phyloP scores from a whole-genome alignment of 352 stramenopile species.

The Aphanomyces invadans region DNA sequence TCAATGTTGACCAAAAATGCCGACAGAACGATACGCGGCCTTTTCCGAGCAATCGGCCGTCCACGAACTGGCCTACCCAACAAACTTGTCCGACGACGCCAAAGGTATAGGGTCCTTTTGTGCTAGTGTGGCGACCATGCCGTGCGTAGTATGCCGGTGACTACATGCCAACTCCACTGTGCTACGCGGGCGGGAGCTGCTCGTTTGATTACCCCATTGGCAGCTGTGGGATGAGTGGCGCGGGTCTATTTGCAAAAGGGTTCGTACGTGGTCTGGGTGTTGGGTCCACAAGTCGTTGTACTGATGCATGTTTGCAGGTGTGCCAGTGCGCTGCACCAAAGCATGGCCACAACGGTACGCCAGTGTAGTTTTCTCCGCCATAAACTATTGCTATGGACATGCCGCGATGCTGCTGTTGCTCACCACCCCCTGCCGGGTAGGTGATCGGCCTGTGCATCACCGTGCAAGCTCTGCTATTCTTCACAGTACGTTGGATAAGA shows the following conservation, averaged over 20 bases:
- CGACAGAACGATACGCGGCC: constrained; percentile 18
- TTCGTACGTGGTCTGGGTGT: not conserved
- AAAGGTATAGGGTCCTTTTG: not conserved
- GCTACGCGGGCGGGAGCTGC: constrained; percentile 8
- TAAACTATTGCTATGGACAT: too few relatives aligned
- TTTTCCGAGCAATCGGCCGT: constrained; percentile 4
- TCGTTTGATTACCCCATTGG: constrained; percentile 23
- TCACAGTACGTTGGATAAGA: not conserved
- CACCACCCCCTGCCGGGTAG: too few relatives aligned
- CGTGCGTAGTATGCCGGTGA: not conserved
- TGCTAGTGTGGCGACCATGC: too few relatives aligned
- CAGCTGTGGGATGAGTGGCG: constrained; percentile 16
- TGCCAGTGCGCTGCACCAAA: constrained; percentile 19
- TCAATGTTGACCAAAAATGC: not conserved
- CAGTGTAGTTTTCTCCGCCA: too few relatives aligned
- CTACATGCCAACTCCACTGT: constrained; percentile 11
- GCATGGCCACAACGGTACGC: not conserved
- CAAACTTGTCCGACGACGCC: not conserved
- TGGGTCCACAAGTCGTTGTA: too few relatives aligned
- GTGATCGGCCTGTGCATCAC: constrained; percentile 5
- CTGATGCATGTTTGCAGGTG: not conserved
- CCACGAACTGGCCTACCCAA: not conserved
- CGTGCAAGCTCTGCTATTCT: constrained; percentile 6
- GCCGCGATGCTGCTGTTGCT: too few relatives aligned
- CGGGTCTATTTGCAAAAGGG: constrained; percentile 13